Evolutionary conservation across 2,329 filamentous ascomycete genomes (phyloP).

Genomic region (Exophiala dermatitidis): DNA sequence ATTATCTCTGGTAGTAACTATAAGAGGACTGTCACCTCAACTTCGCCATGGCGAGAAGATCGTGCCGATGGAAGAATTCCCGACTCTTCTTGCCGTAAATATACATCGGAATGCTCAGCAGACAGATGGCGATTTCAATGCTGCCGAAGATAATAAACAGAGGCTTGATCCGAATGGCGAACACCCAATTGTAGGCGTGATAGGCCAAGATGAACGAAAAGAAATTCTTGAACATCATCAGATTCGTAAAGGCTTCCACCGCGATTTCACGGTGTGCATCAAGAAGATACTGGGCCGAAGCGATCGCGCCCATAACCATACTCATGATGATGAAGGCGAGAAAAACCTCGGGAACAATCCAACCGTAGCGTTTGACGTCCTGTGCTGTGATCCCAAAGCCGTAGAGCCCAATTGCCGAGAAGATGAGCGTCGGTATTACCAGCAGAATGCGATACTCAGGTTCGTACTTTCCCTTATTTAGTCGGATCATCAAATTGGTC

Average conservation of each 20-base stretch:
- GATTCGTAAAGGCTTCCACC: conserved; percentile 80
- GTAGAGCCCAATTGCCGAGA: conserved; percentile 71
- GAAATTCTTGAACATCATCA: conserved; percentile 90
- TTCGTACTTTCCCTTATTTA: conserved; percentile 77
- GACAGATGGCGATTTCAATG: conserved; percentile 70
- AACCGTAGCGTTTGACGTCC: conserved; percentile 57
- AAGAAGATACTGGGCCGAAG: conserved; percentile 79
- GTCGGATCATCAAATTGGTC: conserved; percentile 61
- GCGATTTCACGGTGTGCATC: conserved; percentile 87
- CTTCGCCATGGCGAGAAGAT: conserved; percentile 52
- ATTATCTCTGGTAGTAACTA: not conserved
- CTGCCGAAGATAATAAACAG: conserved; percentile 65
- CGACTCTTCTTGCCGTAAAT: conserved; percentile 71
- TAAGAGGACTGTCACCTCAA: conserved; percentile 28
- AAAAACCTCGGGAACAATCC: conserved; percentile 69
- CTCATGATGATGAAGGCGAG: conserved; percentile 77
- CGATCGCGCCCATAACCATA: conserved; percentile 87
- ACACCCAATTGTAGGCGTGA: conserved; percentile 76
- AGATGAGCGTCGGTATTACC: conserved; percentile 71
- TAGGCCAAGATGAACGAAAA: conserved; percentile 83
- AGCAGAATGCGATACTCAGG: conserved; percentile 83
- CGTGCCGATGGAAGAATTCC: conserved; percentile 66
- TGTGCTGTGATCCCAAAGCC: conserved; percentile 72
- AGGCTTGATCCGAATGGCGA: conserved; percentile 48
- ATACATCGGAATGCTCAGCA: conserved; percentile 68